These are phyloP conservation scores for Solanum phureja DNA, from an alignment of 257 asterid genomes.

Conservation along the genomic window DNA sequence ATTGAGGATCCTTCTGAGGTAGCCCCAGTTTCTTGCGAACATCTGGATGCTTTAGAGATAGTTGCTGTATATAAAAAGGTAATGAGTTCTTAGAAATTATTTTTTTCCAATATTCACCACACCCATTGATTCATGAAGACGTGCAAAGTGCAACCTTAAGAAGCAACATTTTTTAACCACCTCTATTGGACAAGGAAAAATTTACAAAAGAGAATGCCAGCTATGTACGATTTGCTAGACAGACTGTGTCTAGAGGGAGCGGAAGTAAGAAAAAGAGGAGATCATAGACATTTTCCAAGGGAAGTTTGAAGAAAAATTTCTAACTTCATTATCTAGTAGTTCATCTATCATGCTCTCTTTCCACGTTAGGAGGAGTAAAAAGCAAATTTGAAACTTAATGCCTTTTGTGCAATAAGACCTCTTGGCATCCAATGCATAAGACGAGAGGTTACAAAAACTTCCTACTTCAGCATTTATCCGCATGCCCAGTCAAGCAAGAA, in stretches of 20 bases:
- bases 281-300: neutral
- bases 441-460: neutral
- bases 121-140: neutral
- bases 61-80: slow-evolving; percentile 39
- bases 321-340: neutral
- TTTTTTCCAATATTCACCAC: neutral
- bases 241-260: neutral
- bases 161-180: neutral
- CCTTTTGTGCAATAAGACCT: neutral
- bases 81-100: neutral
- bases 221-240: neutral
- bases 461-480: neutral
- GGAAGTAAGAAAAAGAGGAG: neutral
- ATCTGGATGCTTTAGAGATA: slow-evolving; percentile 50
- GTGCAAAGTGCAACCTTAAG: neutral
- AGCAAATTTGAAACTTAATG: neutral
- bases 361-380: neutral
- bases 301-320: neutral
- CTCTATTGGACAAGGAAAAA: neutral
- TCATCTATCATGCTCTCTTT: neutral
- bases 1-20: slow-evolving; percentile 36
- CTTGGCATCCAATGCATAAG: neutral
- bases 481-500: neutral
- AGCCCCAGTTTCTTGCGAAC: slow-evolving; percentile 62
- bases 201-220: neutral